Evolutionary conservation across 2,329 filamentous ascomycete genomes (phyloP).

Genomic region (Teratosphaeria gauchensis): DNA sequence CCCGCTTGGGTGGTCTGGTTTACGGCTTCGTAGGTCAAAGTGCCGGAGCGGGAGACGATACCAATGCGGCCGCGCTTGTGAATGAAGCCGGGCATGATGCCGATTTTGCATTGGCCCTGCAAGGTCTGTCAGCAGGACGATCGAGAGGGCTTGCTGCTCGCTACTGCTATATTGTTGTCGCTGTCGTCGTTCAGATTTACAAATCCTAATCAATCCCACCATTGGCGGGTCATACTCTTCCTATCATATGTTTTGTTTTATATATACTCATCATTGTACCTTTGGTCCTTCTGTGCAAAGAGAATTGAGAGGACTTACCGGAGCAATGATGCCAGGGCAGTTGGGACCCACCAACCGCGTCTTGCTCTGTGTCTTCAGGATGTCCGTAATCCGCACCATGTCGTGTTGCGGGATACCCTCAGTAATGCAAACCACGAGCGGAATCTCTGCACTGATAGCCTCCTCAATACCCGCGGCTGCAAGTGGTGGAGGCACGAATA

Average conservation of each 20-base stretch:
- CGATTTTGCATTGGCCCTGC: constrained; percentile 97
- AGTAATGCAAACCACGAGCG: constrained; percentile 92
- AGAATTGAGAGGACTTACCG: constrained; percentile 31
- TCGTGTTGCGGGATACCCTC: constrained; percentile 98
- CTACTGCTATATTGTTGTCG: background rate
- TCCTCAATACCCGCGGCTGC: constrained; percentile 95
- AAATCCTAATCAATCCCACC: constrained; percentile 22
- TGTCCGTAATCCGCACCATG: constrained; percentile 98
- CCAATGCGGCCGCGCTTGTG: constrained; percentile 98
- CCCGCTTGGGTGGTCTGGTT: constrained; percentile 98
- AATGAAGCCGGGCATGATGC: constrained; percentile 99
- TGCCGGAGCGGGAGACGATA: constrained; percentile 96
- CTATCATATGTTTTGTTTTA: constrained; percentile 25
- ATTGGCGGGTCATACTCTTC: constrained; percentile 27
- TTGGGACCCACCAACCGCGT: constrained; percentile 94
- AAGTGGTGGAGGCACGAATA: constrained; percentile 94
- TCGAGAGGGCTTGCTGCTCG: background rate
- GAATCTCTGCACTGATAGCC: constrained; percentile 84
- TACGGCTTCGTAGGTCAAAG: constrained; percentile 97
- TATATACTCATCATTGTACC: constrained; percentile 17
- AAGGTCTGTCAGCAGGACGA: constrained; percentile 2
- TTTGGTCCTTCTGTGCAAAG: background rate
- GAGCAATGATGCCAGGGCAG: constrained; percentile 93
- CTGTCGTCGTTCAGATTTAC: constrained; percentile 1
- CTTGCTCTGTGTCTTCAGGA: constrained; percentile 95